Percentiles rank a stretch among this genome's conserved stretches.
phyloP scores from a whole-genome alignment of 805 yeast genomes.

The Kuraishia hungarica region DNA sequence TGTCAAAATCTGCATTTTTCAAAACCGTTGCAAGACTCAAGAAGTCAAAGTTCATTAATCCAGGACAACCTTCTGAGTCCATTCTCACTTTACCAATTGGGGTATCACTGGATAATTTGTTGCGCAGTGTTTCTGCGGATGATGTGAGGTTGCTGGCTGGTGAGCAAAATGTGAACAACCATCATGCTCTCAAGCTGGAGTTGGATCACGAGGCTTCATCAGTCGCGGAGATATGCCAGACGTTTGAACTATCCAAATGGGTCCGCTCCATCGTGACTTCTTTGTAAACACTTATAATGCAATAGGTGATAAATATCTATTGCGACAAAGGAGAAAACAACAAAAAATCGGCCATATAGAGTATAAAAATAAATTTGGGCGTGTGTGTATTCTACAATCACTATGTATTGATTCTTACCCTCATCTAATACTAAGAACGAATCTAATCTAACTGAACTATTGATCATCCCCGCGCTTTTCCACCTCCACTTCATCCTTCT shows the following conservation, averaged over 20 bases:
- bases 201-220: constrained; percentile 7
- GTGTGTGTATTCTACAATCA: not conserved
- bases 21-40: constrained; percentile 13
- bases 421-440: too few species aligned
- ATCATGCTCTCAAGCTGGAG: constrained; percentile 2
- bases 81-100: constrained; percentile 4
- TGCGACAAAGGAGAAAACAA: not conserved
- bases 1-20: constrained; percentile 19
- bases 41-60: constrained; percentile 3
- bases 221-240: constrained; percentile 4
- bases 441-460: too few species aligned
- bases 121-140: not conserved
- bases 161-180: not conserved
- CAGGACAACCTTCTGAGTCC: not conserved
- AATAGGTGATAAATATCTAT: too few species aligned
- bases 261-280: not conserved
- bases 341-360: not conserved
- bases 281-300: not conserved
- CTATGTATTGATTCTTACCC: too few species aligned
- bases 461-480: not conserved
- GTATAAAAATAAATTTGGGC: too few species aligned
- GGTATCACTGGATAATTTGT: not conserved
- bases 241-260: not conserved
- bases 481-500: constrained; percentile 21
- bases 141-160: not conserved